Evolutionary conservation across 176 grass and related monocot species (phyloP), one percentile per base, ranked within the genome.

Genomic region (Poa annua): DNA sequence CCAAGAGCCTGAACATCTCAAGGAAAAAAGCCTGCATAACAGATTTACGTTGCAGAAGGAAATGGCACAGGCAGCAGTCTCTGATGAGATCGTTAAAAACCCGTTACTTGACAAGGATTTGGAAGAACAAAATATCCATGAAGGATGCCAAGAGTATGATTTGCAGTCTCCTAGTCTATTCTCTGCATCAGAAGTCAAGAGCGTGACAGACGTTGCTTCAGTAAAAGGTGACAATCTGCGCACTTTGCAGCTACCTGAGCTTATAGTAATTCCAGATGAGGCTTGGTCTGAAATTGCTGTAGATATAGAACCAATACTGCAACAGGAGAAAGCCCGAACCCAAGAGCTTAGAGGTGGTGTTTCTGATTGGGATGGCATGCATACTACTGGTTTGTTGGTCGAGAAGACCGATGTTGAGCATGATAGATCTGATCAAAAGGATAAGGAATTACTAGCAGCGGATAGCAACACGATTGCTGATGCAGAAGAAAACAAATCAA

Each of bases 231-330:
- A 83, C 64, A 85, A 20, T 54, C 33, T 63, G 45, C 20, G 80
- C 26, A 70, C 63, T 77, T 49, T 29, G 29, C 77, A 81, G 54
- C 53, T 45, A 66, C 11, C 16, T 25, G 83, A 92, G 57, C 74
- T 86, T 83, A 88, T 85, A 70, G 81, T 88, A 34, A 74, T 82
- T 76, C 86, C 86, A 38, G 86, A 88, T 71, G 86, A 86, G 74
- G 52, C 78, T 21, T 88, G 82, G 83, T 85, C 86, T 79, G 79
- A 83, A 24, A 64, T 91, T 63, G 21, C 21, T 25, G 83, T 81
- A 61, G 68, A 80, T 72, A 81, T 86, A 66, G 57, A 81, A 83
- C 63, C 67, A 22, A 88, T 75, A 14, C 50, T 65, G 32, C 76
- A 86, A 41, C 75, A 90, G 66, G 66, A 88, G 59, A 75, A 84